Evolutionary conservation across 345 rosid genomes (phyloP), one percentile per base, ranked within the genome.

Genomic region (Bruguiera parviflora): DNA sequence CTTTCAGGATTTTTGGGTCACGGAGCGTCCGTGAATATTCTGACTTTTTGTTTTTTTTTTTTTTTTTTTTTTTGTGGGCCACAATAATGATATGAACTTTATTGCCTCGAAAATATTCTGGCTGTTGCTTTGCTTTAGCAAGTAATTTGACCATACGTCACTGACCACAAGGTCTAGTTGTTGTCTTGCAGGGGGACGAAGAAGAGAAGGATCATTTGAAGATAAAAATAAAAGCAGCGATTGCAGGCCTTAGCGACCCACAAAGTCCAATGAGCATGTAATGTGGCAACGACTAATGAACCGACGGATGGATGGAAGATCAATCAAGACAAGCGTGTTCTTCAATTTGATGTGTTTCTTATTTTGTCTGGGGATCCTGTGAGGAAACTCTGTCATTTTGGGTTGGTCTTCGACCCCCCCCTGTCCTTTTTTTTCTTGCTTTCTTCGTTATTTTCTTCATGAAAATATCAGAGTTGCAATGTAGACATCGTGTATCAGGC

Each of bases 231-330:
- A 75, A 84, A 65, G 65, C 80, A 24, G 94, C 91, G 9, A 83
- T 88, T 60, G 82, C 84, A 55, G 86, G 89, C 6, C 80, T 83
- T 20, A 79, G 75, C 15, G 88, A 88, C 66, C 88, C 87, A 1
- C 78, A 67, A 20, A 88, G 92, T 74, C 93, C 91, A 0, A 86
- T 81, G 87, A 83, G 93, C 78, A 72, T 82, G 62, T 84, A 13
- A 43, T 3, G 18, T 11, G 8, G 11, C 4, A 71, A 64, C 58
- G 4, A n/a, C 4, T n/a, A 24, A 21, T 11, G 21, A 21, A 53
- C 5, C 47, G 47, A 39, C 11, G 47, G 18, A 43, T 43, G 18
- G 49, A 0, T 43, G 18, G 49, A 43, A 43, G 49, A 43, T 2
- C 29, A 22, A 27, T 11, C 31, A 2, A 56, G 59, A 10, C 25